Evolutionary conservation across 2,329 filamentous ascomycete species (phyloP).

Genomic region (Apiospora malaysiana): DNA sequence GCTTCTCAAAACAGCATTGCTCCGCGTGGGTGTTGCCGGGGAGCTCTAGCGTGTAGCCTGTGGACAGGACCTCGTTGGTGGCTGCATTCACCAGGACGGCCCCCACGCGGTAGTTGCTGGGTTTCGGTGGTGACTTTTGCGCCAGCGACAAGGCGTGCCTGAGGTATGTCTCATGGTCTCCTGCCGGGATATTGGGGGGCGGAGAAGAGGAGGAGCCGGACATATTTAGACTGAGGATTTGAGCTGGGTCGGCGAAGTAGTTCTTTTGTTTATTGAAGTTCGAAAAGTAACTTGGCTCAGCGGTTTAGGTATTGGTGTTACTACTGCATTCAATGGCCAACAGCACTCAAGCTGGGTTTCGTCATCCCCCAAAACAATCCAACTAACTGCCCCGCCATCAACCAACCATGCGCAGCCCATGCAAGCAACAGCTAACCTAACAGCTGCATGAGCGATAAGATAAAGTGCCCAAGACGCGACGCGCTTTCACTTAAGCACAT

Average conservation of each 20-base stretch:
- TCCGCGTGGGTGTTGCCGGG: conserved; percentile 96
- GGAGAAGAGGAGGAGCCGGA: not conserved
- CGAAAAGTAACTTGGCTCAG: not conserved
- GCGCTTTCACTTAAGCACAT: conserved; percentile 20
- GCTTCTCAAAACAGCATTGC: conserved; percentile 87
- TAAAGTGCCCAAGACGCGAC: conserved; percentile 31
- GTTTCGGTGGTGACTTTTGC: conserved; percentile 78
- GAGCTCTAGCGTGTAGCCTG: conserved; percentile 90
- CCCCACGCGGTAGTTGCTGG: conserved; percentile 92
- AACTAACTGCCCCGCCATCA: conserved; percentile 3
- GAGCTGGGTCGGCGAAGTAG: not conserved
- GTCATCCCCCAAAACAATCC: not conserved
- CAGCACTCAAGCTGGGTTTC: not conserved
- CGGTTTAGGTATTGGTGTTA: too few relatives aligned
- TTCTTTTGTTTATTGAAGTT: not conserved
- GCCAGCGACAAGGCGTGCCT: conserved; percentile 77
- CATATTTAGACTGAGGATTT: not conserved
- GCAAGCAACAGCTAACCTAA: too few relatives aligned
- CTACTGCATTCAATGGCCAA: not conserved
- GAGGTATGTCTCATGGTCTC: conserved; percentile 62
- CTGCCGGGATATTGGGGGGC: conserved; percentile 29
- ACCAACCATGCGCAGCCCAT: not conserved
- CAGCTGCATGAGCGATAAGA: conserved; percentile 12
- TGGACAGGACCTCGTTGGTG: conserved; percentile 68
- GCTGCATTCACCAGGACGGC: conserved; percentile 76